Evolutionary conservation across 2,329 filamentous ascomycete genomes (phyloP), one percentile per base, ranked within the genome.

Genomic region (Atkinsonella hypoxylon): DNA sequence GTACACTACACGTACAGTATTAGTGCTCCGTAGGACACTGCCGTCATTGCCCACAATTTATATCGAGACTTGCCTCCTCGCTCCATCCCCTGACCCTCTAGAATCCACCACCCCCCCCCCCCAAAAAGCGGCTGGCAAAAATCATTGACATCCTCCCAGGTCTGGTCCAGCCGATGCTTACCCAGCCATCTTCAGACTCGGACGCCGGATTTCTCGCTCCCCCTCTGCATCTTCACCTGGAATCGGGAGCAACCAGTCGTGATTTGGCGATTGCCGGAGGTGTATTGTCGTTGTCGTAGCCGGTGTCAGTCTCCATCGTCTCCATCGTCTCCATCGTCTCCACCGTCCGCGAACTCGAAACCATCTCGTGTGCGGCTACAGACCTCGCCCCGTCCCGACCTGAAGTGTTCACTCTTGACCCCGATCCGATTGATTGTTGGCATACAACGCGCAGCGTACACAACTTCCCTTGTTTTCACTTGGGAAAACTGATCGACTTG

Each of bases 111-210:
- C 52, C 47, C 45, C 54, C 54, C 48, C 47, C 49, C 41, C 49
- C 52, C 47, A 47, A 51, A 50, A 64, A 64, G 61, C 58, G 62
- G 62, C 68, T 69, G 67, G 67, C 54, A 58, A 60, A 59, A 55
- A 55, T 34, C 52, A 26, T 59, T 53, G 57, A 63, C 56, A 56
- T 62, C 58, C 56, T 59, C 55, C 58, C 56, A 51, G 57, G 60
- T 55, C 55, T 55, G 53, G 58, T 56, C 64, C 62, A 58, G 63
- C 31, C 62, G 64, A 71, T 71, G 68, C 64, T 63, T 57, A 59
- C 62, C 70, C 70, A 72, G 69, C 72, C 71, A 70, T 72, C 64
- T 61, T 59, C 60, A 64, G 61, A 58, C 61, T 64, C 65, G 66
- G 67, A 58, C 53, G 52, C 58, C 61, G 58, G 65, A 58, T 58